phyloP scores from a whole-genome alignment of 495 filamentous ascomycete species.

The Neurospora sp. region DNA sequence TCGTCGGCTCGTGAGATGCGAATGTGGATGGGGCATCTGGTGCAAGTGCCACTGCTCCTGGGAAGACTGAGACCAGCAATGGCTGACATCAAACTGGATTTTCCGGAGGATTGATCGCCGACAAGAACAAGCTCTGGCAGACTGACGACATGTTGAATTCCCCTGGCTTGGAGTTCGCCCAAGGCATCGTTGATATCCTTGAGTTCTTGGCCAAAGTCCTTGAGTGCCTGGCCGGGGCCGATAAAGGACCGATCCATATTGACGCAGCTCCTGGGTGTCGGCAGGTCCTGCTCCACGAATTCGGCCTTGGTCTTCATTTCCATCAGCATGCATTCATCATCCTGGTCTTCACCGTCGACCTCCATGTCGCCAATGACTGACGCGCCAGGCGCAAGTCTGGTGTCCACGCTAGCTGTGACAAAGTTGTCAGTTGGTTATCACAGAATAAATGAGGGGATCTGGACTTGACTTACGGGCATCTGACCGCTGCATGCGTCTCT shows the following conservation, averaged over 20 bases:
- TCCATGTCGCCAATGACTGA: not conserved
- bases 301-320: slow-evolving; percentile 8
- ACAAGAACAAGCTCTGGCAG: slow-evolving; percentile 70
- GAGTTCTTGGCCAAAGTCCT: slow-evolving; percentile 32
- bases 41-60: slow-evolving; percentile 58
- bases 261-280: not conserved
- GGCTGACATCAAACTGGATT: slow-evolving; percentile 70
- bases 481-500: slow-evolving; percentile 7
- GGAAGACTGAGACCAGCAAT: slow-evolving; percentile 72
- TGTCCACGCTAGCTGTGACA: slow-evolving; percentile 16
- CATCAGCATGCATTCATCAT: slow-evolving; percentile 9
- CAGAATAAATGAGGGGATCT: not conserved
- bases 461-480: slow-evolving; percentile 17
- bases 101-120: slow-evolving; percentile 74
- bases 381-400: slow-evolving; percentile 3
- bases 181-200: slow-evolving; percentile 39
- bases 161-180: slow-evolving; percentile 34
- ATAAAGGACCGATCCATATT: slow-evolving; percentile 19
- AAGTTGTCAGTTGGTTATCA: not conserved
- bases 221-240: slow-evolving; percentile 24
- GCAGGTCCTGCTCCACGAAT: not conserved
- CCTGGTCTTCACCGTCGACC: slow-evolving; percentile 5
- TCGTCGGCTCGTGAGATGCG: slow-evolving; percentile 47
- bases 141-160: slow-evolving; percentile 44
- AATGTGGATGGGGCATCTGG: slow-evolving; percentile 68